These are phyloP conservation scores for Austropuccinia psidii DNA, from an alignment of 1,284 basidiomycete genomes.

Conservation along the genomic window DNA sequence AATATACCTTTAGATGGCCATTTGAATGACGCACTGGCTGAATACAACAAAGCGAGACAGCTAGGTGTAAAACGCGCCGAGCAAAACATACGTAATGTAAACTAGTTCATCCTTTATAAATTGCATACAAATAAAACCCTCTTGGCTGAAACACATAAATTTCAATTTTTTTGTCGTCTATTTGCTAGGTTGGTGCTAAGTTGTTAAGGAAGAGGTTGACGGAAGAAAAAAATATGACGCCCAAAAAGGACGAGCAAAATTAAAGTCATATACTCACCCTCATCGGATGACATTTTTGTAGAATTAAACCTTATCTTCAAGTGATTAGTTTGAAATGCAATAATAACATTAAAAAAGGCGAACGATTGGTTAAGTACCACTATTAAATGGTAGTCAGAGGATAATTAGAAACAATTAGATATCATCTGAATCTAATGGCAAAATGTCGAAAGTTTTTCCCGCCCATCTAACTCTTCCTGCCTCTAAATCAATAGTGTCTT, in stretches of 20 bases:
- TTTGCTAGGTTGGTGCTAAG: slow-evolving; percentile 23
- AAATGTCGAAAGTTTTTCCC: not conserved
- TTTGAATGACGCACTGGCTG: slow-evolving; percentile 22
- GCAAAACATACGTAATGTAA: slow-evolving; percentile 34
- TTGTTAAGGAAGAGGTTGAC: slow-evolving; percentile 18
- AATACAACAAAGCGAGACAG: slow-evolving; percentile 22
- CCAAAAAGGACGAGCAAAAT: not conserved
- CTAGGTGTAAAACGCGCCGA: slow-evolving; percentile 26
- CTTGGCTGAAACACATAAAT: no score
- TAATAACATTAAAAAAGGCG: no score
- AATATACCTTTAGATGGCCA: slow-evolving; percentile 15
- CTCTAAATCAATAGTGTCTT: slow-evolving; percentile 41
- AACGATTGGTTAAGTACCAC: no score
- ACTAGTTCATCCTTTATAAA: not conserved
- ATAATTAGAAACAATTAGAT: no score
- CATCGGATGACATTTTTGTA: no score
- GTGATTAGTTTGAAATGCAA: no score
- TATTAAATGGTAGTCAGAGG: no score
- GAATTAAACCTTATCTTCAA: no score
- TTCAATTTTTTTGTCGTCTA: not conserved
- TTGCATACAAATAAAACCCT: not conserved
- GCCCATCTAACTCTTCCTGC: slow-evolving; percentile 2
- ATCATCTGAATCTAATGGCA: not conserved
- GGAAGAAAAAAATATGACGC: slow-evolving; percentile 13
- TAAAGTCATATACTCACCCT: no score